Evolutionary conservation across 805 yeast species (phyloP), one percentile per base, ranked within the genome.

Genomic region (Ogataea paraovalis): DNA sequence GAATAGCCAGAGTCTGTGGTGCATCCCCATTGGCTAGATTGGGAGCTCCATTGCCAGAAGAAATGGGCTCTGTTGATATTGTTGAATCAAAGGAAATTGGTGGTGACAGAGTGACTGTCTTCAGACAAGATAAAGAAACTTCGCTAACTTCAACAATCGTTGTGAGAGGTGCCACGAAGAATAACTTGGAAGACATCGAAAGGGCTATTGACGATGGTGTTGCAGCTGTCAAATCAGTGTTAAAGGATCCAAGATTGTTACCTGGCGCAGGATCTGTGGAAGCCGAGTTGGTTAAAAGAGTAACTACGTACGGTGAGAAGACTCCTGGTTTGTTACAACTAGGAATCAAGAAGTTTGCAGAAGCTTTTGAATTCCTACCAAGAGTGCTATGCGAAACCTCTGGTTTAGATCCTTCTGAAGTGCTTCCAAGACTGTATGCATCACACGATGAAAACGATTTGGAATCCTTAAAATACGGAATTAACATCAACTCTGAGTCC

Each of bases 221-320:
- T 42, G 80, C 88, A 50, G 87, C 95, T 28, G 81, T 92, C 57
- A 94, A 94, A 71, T 91, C 97, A 1, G 75, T 94, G 54, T 77
- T 92, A 58, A 86, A 85, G 68, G 96, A 92, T 66, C 72, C 79
- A 43, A 76, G 87, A 53, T 76, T 92, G 55, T 75, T 92, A 52
- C 91, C 97, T 3, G 99, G 99, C 53, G 99, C 99, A 0, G 99
- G 99, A 58, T 91, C 97, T 28, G 76, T 86, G 13, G 99, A 94
- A 70, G 85, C 88, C 42, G 97, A 90, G 64, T 73, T 94, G 47
- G 91, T 89, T 44, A 79, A 85, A 54, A 76, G 83, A 61, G 78
- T 92, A 48, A 85, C 89, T 22, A 80, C 80, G 48, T 87, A 81
- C 64, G 99, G 98, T 58, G 99, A 94, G 65, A 82, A 78, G 61